A percentile compares a stretch with the other conserved stretches of the same genome.
Conservation (phyloP, 2,329 filamentous ascomycete genomes). For the Blastomyces percursus region DNA sequence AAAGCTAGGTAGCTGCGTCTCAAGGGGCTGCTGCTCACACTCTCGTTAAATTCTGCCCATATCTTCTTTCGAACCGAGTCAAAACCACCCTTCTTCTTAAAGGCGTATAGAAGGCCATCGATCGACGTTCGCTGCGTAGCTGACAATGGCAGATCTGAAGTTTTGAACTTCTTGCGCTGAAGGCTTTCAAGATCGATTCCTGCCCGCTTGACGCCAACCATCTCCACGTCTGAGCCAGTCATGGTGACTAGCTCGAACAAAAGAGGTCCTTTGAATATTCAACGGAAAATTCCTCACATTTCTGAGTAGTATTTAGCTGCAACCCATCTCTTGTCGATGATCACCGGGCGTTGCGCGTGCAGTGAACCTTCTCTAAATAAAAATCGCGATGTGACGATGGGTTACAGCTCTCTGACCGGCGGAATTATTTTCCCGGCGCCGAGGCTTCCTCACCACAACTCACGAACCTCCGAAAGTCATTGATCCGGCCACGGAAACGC, state of each 20-base stretch:
- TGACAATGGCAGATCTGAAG: conserved; percentile 50
- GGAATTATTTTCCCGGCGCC: conserved; percentile 2
- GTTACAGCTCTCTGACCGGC: not conserved
- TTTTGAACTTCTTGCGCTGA: conserved; percentile 43
- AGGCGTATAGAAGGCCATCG: conserved; percentile 50
- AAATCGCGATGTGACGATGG: not conserved
- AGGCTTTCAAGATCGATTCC: conserved; percentile 25
- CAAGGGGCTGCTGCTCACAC: conserved; percentile 31
- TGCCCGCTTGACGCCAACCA: conserved; percentile 21
- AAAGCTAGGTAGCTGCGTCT: not conserved
- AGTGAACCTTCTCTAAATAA: not conserved
- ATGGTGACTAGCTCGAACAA: conserved; percentile 15
- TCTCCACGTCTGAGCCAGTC: conserved; percentile 23
- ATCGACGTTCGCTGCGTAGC: conserved; percentile 48
- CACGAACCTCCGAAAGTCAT: not conserved
- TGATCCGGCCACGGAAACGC: not conserved
- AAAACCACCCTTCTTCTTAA: conserved; percentile 58
- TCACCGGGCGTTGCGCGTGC: not conserved
- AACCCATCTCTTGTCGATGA: not conserved
- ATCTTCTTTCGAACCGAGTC: conserved; percentile 51
- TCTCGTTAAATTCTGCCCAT: conserved; percentile 47
- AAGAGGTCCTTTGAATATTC: not conserved
- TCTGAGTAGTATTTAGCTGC: not conserved
- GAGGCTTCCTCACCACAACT: not conserved
- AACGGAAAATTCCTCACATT: not conserved